A percentile compares a stretch with the other conserved stretches of the same genome.
phyloP scores from a whole-genome alignment of 2,329 filamentous ascomycete genomes.

The Neonectria coccinea region DNA sequence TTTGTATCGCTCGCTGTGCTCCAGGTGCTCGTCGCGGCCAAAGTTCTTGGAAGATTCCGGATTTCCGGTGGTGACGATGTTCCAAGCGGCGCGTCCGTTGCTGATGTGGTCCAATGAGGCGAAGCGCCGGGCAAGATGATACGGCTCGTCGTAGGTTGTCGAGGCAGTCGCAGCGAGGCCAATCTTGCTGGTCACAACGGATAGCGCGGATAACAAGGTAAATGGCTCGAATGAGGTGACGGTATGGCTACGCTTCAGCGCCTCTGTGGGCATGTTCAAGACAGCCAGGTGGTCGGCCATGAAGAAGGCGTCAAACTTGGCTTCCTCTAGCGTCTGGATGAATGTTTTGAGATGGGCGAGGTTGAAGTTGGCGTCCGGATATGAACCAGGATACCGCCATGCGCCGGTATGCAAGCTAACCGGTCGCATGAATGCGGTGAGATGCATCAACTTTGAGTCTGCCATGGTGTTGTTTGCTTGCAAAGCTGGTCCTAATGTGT shows the following conservation, averaged over 20 bases:
- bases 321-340: slow-evolving; percentile 64
- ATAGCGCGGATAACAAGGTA: slow-evolving; percentile 63
- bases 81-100: slow-evolving; percentile 64
- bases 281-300: slow-evolving; percentile 68
- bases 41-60: slow-evolving; percentile 66
- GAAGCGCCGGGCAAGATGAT: slow-evolving; percentile 65
- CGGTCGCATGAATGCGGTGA: slow-evolving; percentile 70
- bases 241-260: slow-evolving; percentile 67
- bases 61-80: slow-evolving; percentile 65
- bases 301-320: slow-evolving; percentile 68
- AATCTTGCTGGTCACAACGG: slow-evolving; percentile 60
- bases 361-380: slow-evolving; percentile 69
- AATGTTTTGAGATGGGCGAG: slow-evolving; percentile 64
- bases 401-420: slow-evolving; percentile 67
- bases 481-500: background rate
- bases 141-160: slow-evolving; percentile 66
- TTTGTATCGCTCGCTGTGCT: slow-evolving; percentile 62
- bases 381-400: slow-evolving; percentile 67
- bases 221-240: slow-evolving; percentile 69
- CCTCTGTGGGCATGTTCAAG: slow-evolving; percentile 67
- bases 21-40: slow-evolving; percentile 61
- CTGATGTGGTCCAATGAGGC: slow-evolving; percentile 66
- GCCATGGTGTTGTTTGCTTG: slow-evolving; percentile 26
- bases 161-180: slow-evolving; percentile 66
- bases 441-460: slow-evolving; percentile 57